These are phyloP conservation scores for Trichocladium uniseriatum DNA, from an alignment of 495 filamentous ascomycete genomes.

Conservation along the genomic window DNA sequence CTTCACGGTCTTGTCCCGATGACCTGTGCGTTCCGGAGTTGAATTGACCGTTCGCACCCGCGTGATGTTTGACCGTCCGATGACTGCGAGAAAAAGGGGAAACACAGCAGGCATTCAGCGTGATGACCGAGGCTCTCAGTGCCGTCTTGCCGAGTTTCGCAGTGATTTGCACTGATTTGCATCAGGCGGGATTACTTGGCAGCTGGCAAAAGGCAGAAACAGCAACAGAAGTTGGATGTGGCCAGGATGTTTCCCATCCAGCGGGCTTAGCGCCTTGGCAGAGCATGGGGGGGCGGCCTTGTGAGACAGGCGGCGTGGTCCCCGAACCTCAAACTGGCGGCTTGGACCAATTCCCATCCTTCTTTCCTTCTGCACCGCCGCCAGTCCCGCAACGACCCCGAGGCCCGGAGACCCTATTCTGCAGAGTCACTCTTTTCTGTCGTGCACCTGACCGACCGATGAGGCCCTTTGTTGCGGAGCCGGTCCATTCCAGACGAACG, in stretches of 20 bases:
- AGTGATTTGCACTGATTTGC: slow-evolving; percentile 7
- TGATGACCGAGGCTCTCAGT: background rate
- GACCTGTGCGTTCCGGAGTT: too few species aligned
- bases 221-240: background rate
- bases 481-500: slow-evolving; percentile 5
- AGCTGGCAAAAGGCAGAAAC: background rate
- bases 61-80: too few species aligned
- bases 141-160: slow-evolving; percentile 11
- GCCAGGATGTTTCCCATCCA: background rate
- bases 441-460: slow-evolving; percentile 14
- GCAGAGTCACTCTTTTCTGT: background rate
- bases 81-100: too few species aligned
- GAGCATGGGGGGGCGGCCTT: background rate
- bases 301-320: background rate
- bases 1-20: too few species aligned
- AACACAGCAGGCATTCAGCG: background rate
- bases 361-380: slow-evolving; percentile 5
- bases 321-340: slow-evolving; percentile 1
- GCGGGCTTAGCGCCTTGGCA: slow-evolving; percentile 7
- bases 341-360: background rate
- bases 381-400: background rate
- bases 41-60: too few species aligned
- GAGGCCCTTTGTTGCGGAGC: slow-evolving; percentile 13
- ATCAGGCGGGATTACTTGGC: background rate
- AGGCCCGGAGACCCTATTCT: slow-evolving; percentile 2